These are phyloP conservation scores for Rhizophlyctis rosea DNA, from an alignment of 192 early-diverging fungal genomes.

Conservation along the genomic window DNA sequence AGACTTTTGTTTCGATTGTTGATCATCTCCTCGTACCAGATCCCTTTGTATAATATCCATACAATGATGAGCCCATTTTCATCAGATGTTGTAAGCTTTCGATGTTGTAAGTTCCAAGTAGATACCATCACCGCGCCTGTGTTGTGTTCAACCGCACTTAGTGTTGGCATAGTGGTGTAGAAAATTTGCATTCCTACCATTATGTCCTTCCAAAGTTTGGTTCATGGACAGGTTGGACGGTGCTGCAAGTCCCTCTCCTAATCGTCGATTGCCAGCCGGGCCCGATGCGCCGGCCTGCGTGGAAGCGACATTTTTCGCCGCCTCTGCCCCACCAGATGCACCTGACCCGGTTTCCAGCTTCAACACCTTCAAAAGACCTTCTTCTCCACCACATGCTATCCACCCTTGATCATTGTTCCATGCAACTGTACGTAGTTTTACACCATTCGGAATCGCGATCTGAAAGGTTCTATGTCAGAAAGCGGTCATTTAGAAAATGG, in stretches of 20 bases:
- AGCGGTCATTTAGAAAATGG: background rate
- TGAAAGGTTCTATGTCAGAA: conserved; percentile 9
- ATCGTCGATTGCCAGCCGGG: conserved; percentile 6
- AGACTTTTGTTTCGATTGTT: conserved; percentile 62
- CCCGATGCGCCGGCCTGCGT: conserved; percentile 8
- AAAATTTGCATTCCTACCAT: conserved; percentile 36
- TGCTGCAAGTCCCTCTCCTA: conserved; percentile 16
- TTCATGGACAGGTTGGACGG: conserved; percentile 58
- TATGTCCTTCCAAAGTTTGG: conserved; percentile 60
- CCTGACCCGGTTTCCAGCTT: conserved; percentile 46
- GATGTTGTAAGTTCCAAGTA: conserved; percentile 55
- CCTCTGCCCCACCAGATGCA: conserved; percentile 1
- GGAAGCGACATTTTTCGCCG: background rate
- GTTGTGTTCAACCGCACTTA: too few relatives aligned
- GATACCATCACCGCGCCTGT: conserved; percentile 48
- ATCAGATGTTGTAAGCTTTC: conserved; percentile 60
- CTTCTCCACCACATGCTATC: conserved; percentile 62
- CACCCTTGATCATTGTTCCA: conserved; percentile 66
- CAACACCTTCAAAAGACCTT: conserved; percentile 59
- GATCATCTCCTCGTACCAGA: conserved; percentile 70
- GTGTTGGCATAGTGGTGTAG: too few relatives aligned
- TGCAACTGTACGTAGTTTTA: conserved; percentile 48
- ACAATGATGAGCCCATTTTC: conserved; percentile 61
- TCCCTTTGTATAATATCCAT: conserved; percentile 64
- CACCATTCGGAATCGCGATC: conserved; percentile 60